phyloP scores from a whole-genome alignment of 306 rosid genomes.

The Quercus dentata region DNA sequence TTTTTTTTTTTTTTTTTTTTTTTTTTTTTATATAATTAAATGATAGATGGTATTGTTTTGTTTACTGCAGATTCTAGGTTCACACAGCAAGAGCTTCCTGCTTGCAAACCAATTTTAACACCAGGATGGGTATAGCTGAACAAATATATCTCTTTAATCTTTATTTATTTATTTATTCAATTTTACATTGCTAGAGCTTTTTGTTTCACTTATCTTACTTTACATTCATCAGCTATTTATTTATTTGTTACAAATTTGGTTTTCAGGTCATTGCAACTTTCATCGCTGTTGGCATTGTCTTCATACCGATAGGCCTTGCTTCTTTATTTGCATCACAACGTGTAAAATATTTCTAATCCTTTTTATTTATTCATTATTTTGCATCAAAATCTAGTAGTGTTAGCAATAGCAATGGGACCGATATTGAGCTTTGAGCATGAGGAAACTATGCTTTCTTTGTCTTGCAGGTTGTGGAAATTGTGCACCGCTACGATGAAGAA shows the following conservation, averaged over 20 bases:
- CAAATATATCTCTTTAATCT: neutral
- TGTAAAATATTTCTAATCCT: slow-evolving; percentile 30
- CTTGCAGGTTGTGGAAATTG: slow-evolving; percentile 66
- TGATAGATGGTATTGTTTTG: neutral
- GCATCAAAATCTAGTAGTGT: neutral
- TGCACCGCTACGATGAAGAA: slow-evolving; percentile 48
- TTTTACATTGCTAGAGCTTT: neutral
- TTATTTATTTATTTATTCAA: neutral
- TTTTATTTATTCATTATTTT: neutral
- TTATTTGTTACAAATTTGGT: neutral
- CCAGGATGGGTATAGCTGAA: slow-evolving; percentile 69
- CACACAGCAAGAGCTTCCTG: slow-evolving; percentile 92
- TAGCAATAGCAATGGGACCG: neutral
- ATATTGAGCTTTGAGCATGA: neutral
- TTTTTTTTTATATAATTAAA: neutral
- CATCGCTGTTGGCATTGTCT: slow-evolving; percentile 51
- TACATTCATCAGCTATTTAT: neutral
- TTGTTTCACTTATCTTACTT: neutral
- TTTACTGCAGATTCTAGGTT: slow-evolving; percentile 68
- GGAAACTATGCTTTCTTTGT: slow-evolving; percentile 6
- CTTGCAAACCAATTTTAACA: slow-evolving; percentile 89
- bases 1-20: neutral
- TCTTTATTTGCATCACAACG: slow-evolving; percentile 67
- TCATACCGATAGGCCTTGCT: slow-evolving; percentile 72
- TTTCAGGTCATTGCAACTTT: slow-evolving; percentile 67